Base-by-base conservation (phyloP, 441 rosid genomes). In the Isatis lusitanica region DNA sequence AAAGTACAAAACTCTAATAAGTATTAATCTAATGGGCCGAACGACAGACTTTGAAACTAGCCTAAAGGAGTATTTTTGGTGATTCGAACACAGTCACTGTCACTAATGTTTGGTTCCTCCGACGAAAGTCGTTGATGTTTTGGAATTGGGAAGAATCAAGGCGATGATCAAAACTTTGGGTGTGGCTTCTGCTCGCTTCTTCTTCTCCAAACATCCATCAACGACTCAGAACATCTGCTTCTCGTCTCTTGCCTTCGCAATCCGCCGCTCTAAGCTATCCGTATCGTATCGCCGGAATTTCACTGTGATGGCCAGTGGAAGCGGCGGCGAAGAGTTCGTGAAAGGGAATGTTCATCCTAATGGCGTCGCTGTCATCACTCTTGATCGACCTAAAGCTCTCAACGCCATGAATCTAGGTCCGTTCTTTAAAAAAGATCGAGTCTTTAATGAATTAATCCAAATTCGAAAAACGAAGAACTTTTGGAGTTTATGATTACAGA, bases 311-410 rank as follows among this genome's bases (percentile, higher is more conserved):
- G 87, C 93, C 60, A 53, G 67, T 39, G 30, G 77, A 13, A 24
- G 50, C 38, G 60, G 5, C 77, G 51, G 59, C 18, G 87, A 83
- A 0, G 94, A 89, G 35, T 85, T 89, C 72, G 88, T 92, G n/a
- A 94, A 87, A 80, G 90, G 93, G 50, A 81, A 76, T 64, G 83
- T 94, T 59, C 71, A 78, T 75, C 86, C 93, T 9, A 90, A 92
- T 71, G 98, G 99, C 70, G 90, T 89, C 75, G 98, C 94, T 4
- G 80, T 90, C 81, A 83, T 90, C 86, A 90, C 96, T 40, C 92
- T 92, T 66, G 94, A 92, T 77, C 98, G 96, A 26, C 90, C 96
- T 53, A 90, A 88, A 79, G 94, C 97, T 66, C 97, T 94, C 79
- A 93, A 91, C 81, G 97, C 98, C 85, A 90, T 94, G 97, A 89